Conservation (phyloP, 345 rosid genomes). For the Heritiera littoralis region DNA sequence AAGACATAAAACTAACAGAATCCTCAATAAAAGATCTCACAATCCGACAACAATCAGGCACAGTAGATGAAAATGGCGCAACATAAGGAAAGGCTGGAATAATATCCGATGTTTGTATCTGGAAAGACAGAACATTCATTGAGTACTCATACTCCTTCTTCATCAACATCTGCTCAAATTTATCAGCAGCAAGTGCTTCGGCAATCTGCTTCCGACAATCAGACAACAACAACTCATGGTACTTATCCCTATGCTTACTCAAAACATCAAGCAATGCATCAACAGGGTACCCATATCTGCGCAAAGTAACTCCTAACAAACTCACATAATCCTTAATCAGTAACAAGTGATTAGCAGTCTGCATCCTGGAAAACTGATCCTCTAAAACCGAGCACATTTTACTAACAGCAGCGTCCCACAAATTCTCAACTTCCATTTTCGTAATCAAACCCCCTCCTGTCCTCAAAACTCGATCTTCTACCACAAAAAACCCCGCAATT, state of each 20-base stretch:
- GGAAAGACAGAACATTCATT: slow-evolving; percentile 98
- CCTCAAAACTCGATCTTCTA: slow-evolving; percentile 86
- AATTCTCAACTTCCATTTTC: slow-evolving; percentile 78
- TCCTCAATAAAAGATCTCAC: slow-evolving; percentile 96
- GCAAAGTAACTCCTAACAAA: slow-evolving; percentile 85
- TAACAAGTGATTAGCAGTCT: slow-evolving; percentile 93
- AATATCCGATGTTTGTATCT: slow-evolving; percentile 87
- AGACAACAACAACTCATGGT: slow-evolving; percentile 84
- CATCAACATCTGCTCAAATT: slow-evolving; percentile 98
- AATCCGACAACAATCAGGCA: slow-evolving; percentile 95
- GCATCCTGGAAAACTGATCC: slow-evolving; percentile 99
- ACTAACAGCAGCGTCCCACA: slow-evolving; percentile 95
- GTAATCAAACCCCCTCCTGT: slow-evolving; percentile 90
- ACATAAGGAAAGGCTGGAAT: slow-evolving; percentile 88
- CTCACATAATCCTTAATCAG: slow-evolving; percentile 96
- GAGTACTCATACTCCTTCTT: slow-evolving; percentile 95
- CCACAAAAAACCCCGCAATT: slow-evolving; percentile 93
- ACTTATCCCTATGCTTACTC: slow-evolving; percentile 93
- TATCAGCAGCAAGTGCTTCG: slow-evolving; percentile 91
- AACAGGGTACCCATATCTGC: slow-evolving; percentile 89
- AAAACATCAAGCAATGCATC: slow-evolving; percentile 89
- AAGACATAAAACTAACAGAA: slow-evolving; percentile 92
- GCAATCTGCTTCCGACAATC: slow-evolving; percentile 91
- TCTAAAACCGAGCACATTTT: slow-evolving; percentile 97
- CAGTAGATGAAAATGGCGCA: slow-evolving; percentile 93